Conservation (phyloP, 108 stramenopile species). For the Stephanodiscus minutulus region DNA sequence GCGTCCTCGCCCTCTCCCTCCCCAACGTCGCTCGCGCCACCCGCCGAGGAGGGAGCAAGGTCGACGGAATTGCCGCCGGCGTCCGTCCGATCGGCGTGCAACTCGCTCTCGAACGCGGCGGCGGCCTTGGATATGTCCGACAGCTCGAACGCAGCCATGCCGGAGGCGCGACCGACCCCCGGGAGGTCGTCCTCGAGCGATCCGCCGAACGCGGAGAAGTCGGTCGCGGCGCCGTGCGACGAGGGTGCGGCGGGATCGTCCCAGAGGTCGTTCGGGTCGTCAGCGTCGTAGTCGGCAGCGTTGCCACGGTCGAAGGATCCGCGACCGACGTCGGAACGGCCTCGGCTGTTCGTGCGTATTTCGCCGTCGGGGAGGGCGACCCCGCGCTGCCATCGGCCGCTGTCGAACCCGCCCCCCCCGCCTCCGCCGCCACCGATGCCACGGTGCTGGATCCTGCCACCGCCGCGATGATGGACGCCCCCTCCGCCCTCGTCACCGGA, state of each 20-base stretch:
- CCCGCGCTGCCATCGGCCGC: conserved; percentile 79
- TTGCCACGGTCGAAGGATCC: conserved; percentile 3
- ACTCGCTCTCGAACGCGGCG: conserved; percentile 65
- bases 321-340: conserved; percentile 13
- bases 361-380: conserved; percentile 70
- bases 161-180: conserved; percentile 26
- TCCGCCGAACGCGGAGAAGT: conserved; percentile 87
- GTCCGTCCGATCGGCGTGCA: conserved; percentile 52
- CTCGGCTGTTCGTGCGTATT: conserved; percentile 14
- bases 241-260: conserved; percentile 66
- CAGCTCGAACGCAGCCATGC: conserved; percentile 67
- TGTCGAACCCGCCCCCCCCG: conserved; percentile 15
- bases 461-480: background rate
- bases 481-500: conserved; percentile 10
- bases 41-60: background rate
- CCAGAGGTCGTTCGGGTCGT: conserved; percentile 85
- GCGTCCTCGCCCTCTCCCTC: conserved; percentile 16
- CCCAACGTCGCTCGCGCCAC: background rate
- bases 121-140: conserved; percentile 80
- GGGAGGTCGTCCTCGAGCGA: conserved; percentile 57
- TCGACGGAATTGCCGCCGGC: conserved; percentile 19
- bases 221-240: conserved; percentile 65
- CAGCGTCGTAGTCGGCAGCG: conserved; percentile 45
- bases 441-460: conserved; percentile 1
- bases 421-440: conserved; percentile 5